Evolutionary conservation across 208 protist genomes (phyloP).

Genomic region (Leishmania arabica): DNA sequence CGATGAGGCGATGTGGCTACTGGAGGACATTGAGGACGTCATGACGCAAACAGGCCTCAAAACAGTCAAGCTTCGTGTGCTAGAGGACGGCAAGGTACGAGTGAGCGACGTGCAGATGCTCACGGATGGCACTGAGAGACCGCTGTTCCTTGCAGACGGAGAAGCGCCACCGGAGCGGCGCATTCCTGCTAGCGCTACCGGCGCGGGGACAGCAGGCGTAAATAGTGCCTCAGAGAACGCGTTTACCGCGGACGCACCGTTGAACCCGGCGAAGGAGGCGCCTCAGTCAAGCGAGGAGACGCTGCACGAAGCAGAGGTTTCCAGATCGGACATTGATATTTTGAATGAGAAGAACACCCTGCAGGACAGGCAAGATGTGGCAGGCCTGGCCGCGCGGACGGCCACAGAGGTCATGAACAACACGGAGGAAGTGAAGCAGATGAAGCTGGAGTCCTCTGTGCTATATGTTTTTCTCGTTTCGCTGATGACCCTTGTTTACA

Average conservation of each 20-base stretch:
- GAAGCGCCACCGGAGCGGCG: background rate
- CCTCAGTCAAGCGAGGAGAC: slow-evolving; percentile 11
- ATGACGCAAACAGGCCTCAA: slow-evolving; percentile 79
- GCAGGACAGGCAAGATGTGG: slow-evolving; percentile 73
- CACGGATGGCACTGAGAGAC: slow-evolving; percentile 79
- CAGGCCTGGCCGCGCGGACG: slow-evolving; percentile 68
- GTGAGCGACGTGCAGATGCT: slow-evolving; percentile 48
- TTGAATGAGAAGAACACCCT: slow-evolving; percentile 81
- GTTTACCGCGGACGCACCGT: background rate
- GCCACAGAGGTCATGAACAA: slow-evolving; percentile 90
- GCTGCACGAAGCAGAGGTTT: slow-evolving; percentile 47
- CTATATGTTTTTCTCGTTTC: slow-evolving; percentile 62
- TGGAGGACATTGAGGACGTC: slow-evolving; percentile 90
- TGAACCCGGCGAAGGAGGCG: background rate
- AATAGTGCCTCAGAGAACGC: background rate
- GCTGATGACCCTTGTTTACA: slow-evolving; percentile 55
- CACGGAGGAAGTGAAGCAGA: slow-evolving; percentile 68
- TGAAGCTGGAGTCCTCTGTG: slow-evolving; percentile 56
- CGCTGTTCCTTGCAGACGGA: slow-evolving; percentile 49
- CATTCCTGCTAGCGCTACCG: background rate
- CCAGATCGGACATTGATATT: slow-evolving; percentile 65
- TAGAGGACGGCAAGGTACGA: slow-evolving; percentile 67
- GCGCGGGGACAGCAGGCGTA: background rate
- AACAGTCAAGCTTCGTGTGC: slow-evolving; percentile 70
- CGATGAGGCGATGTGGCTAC: slow-evolving; percentile 79